Evolutionary conservation across 2,329 filamentous ascomycete genomes (phyloP), one percentile per base, ranked within the genome.

Genomic region (Drechmeria coniospora): DNA sequence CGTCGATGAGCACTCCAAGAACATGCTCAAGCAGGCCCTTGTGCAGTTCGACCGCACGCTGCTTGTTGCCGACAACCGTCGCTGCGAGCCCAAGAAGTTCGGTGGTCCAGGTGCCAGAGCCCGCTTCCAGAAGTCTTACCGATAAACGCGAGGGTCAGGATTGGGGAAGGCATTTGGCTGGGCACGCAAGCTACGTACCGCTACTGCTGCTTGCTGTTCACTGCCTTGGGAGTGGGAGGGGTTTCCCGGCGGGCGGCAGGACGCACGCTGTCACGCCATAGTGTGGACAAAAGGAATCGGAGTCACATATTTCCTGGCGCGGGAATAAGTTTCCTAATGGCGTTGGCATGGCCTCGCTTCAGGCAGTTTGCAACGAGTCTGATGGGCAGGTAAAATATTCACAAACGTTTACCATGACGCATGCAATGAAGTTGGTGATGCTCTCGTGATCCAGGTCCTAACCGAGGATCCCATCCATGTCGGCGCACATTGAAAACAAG

Each of bases 1-100:
- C 69, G 83, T 95, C 65, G 90, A 98, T 59, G 90, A 98, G 80
- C 86, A 95, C 80, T 83, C 80, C 70, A 98, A 98, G 81, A 94
- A 95, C 77, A 73, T 84, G 66, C 75, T 98, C 56, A 98, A 95
- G 83, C 79, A 87, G 67, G 81, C 82, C 47, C 77, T 98, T 49
- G 81, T 87, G 54, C 75, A 84, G 61, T 98, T 87, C 72, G 84
- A 93, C 73, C 77, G 86, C 56, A 92, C 84, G 58, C 79, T 98
- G 46, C 80, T 98, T 56, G 90, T 98, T 53, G 90, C 90, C 63
- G 90, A 98, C 67, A 94, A 93, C 79, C 80, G 90, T 63, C 82
- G 90, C 52, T 90, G 83, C 65, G 90, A 98, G 75, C 87, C 87
- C 67, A 95, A 95, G 86, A 94, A 94, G 74, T 82, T 83, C 57